A percentile compares a stretch with the other conserved stretches of the same genome.
Evolutionary conservation across 768 basidiomycete genomes (phyloP).

Genomic region (Lyophyllum semitale): DNA sequence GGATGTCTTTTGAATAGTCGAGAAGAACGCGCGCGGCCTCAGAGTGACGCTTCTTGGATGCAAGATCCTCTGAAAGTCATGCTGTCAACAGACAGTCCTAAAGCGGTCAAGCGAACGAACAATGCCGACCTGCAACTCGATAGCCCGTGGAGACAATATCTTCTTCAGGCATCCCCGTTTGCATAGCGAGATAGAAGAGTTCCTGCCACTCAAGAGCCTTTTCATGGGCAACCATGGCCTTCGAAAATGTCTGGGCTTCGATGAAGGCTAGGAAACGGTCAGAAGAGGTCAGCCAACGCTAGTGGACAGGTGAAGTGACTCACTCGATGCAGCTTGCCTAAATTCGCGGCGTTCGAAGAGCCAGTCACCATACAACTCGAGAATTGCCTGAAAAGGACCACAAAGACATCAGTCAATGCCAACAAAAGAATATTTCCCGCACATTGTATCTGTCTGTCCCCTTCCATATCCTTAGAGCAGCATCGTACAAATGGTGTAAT

Average conservation of each 20-base stretch:
- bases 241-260: conserved; percentile 60
- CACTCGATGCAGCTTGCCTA: conserved; percentile 80
- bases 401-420: background rate
- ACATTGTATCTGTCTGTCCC: conserved; percentile 66
- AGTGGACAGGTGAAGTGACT: conserved; percentile 12
- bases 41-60: conserved; percentile 72
- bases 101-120: background rate
- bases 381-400: conserved; percentile 51
- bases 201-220: conserved; percentile 90
- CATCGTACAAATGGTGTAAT: conserved; percentile 70
- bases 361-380: conserved; percentile 83
- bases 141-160: conserved; percentile 68
- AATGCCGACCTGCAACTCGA: conserved; percentile 72
- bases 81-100: conserved; percentile 7
- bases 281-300: background rate
- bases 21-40: conserved; percentile 85
- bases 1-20: conserved; percentile 80
- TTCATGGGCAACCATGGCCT: conserved; percentile 89
- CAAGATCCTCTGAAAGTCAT: conserved; percentile 66
- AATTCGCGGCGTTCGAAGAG: conserved; percentile 86
- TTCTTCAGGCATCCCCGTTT: conserved; percentile 48
- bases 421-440: conserved; percentile 14
- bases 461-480: conserved; percentile 76
- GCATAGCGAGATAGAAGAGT: conserved; percentile 77
- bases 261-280: conserved; percentile 59